Base-by-base conservation (phyloP, 202 grass and related monocot species). In the Dendrocalamus latiflorus region DNA sequence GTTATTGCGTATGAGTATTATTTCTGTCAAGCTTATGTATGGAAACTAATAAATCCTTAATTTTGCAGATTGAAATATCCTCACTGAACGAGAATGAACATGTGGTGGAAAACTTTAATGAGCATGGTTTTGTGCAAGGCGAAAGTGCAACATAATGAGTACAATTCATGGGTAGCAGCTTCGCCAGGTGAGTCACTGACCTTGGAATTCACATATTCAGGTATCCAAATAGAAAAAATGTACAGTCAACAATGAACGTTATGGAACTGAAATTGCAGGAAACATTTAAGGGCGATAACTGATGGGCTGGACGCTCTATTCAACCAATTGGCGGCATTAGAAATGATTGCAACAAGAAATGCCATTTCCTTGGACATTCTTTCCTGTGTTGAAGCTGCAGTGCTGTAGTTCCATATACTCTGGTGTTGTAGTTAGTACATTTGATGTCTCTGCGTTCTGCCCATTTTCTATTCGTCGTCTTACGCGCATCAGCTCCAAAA, bases 81-180 rank as follows among this genome's bases (percentile, higher is more conserved):
- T 82, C 72, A 20, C 20, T 18, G 63, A 69, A 33, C 1, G 44
- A 81, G 18, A 20, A 80, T 13, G 86, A 59, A 41, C 59, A 68
- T 68, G 69, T 68, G 50, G 74, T 48, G 17, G 80, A 60, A 43
- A 80, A 80, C 51, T 36, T 69, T 42, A 69, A 74, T 21, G 81
- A 84, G 4, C 81, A 75, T 44, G 86, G 81, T 22, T 84, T 88
- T 84, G 69, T 69, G 59, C 81, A 88, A 80, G 86, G 81, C 42
- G 81, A 80, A 88, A 68, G 74, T 4, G 26, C 86, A 66, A 54
- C 53, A 20, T 84, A 38, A 78, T 25, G 33, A 20, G 26, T 10
- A 65, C 0, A 22, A 6, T 28, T 8, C 18, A 17, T 5, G 30
- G 4, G 1, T 41, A 70, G 26, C 37, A 60, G 20, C 8, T 42